Conservation (phyloP, 139 green algal species). For the Bryopsis sp. region DNA sequence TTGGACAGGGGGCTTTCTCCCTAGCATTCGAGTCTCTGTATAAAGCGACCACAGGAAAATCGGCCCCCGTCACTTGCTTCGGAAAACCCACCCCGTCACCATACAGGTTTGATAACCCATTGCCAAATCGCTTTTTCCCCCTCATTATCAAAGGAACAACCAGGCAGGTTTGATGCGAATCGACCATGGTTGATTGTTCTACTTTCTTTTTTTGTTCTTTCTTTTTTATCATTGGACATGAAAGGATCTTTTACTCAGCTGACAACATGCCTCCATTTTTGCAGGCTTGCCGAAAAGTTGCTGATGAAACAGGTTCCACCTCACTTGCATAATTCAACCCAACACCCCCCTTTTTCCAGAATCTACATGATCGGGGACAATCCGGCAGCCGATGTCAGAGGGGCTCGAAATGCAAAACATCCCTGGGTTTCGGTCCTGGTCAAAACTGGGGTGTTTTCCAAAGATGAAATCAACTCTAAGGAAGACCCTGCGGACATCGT, state of each 20-base stretch:
- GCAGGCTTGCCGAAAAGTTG: too few species aligned
- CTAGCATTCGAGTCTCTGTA: constrained; percentile 43
- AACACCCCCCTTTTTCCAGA: constrained; percentile 29
- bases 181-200: neutral
- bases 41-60: constrained; percentile 26
- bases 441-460: constrained; percentile 40
- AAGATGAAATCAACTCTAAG: constrained; percentile 29
- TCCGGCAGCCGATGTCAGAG: constrained; percentile 59
- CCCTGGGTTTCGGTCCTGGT: constrained; percentile 78
- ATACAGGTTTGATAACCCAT: constrained; percentile 28
- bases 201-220: neutral
- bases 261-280: neutral
- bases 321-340: too few species aligned
- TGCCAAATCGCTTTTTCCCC: neutral
- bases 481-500: constrained; percentile 47
- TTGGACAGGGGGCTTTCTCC: constrained; percentile 42
- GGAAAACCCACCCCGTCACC: constrained; percentile 58
- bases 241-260: neutral
- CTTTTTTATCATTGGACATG: too few species aligned
- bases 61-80: constrained; percentile 30
- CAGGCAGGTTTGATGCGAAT: neutral
- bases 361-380: constrained; percentile 81
- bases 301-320: too few species aligned
- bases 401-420: constrained; percentile 47
- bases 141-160: too few species aligned